These are phyloP conservation scores for Anthracocystis walkeri DNA, from an alignment of 1,284 basidiomycete genomes.

Conservation along the genomic window DNA sequence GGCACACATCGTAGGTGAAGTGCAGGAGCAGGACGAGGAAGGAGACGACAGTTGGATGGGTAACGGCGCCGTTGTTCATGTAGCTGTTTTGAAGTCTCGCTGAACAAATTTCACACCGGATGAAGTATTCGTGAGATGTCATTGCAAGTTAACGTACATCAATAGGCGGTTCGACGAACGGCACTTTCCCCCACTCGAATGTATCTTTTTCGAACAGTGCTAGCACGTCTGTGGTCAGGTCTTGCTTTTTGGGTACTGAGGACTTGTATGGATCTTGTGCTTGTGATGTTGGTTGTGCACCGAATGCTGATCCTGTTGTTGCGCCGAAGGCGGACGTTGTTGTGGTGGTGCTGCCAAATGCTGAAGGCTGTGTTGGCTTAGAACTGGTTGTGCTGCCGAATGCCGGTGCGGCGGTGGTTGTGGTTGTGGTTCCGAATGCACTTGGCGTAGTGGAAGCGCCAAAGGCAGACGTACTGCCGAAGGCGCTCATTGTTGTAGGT, in stretches of 20 bases:
- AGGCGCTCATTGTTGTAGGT: conserved; percentile 12
- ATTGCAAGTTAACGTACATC: conserved; percentile 38
- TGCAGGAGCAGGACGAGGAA: conserved; percentile 1
- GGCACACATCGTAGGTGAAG: conserved; percentile 26
- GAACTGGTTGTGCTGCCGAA: conserved; percentile 13
- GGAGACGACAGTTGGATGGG: conserved; percentile 42
- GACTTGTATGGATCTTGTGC: conserved; percentile 27
- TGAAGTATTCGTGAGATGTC: not conserved
- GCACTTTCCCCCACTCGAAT: conserved; percentile 43
- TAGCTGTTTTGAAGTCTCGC: conserved; percentile 30
- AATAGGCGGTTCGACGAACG: conserved; percentile 44
- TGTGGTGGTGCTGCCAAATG: conserved; percentile 13
- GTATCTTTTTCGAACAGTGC: conserved; percentile 20
- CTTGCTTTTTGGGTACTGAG: conserved; percentile 21
- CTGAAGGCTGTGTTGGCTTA: conserved; percentile 9
- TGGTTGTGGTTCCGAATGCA: conserved; percentile 2
- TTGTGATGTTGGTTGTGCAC: not conserved
- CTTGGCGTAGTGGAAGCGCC: conserved; percentile 8
- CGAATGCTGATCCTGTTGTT: not conserved
- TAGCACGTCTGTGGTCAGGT: conserved; percentile 33
- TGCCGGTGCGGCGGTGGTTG: conserved; percentile 14
- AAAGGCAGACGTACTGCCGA: conserved; percentile 23
- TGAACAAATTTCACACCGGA: not conserved
- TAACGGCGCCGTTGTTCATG: conserved; percentile 42
- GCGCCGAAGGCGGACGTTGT: conserved; percentile 8